These are phyloP conservation scores for Jaltomata sinuosa DNA, from an alignment of 257 asterid genomes.

Conservation along the genomic window DNA sequence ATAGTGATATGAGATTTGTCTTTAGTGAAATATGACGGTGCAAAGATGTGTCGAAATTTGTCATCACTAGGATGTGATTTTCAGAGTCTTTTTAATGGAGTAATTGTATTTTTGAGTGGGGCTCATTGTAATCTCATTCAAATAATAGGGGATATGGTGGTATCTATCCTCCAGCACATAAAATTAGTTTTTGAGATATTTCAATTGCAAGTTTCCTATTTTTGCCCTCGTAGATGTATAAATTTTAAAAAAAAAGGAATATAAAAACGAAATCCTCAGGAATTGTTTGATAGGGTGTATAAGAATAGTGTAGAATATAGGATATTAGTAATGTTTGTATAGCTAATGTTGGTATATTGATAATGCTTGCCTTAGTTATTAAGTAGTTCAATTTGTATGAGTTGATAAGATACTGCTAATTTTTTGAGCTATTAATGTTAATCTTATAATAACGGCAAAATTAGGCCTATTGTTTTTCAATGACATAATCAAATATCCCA, in stretches of 20 bases:
- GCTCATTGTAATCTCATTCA: not conserved
- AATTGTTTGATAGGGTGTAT: too few species aligned
- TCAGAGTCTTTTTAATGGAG: not conserved
- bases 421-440: not conserved
- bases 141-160: not conserved
- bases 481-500: not conserved
- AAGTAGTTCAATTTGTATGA: not conserved
- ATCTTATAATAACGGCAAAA: not conserved
- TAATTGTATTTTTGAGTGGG: not conserved
- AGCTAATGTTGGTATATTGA: too few species aligned
- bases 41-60: not conserved
- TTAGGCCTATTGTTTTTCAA: not conserved
- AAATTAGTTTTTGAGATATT: not conserved
- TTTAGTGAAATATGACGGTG: not conserved
- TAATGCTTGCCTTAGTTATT: too few species aligned
- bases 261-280: too few species aligned
- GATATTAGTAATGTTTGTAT: too few species aligned
- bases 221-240: too few species aligned
- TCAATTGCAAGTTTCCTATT: not conserved
- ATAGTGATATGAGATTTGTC: not conserved
- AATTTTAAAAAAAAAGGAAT: too few species aligned
- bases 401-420: not conserved
- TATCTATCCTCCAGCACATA: not conserved
- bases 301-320: too few species aligned
- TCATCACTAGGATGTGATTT: not conserved